These are phyloP conservation scores for Tritrichomonas musculus DNA, from an alignment of 208 protist species.

Conservation along the genomic window DNA sequence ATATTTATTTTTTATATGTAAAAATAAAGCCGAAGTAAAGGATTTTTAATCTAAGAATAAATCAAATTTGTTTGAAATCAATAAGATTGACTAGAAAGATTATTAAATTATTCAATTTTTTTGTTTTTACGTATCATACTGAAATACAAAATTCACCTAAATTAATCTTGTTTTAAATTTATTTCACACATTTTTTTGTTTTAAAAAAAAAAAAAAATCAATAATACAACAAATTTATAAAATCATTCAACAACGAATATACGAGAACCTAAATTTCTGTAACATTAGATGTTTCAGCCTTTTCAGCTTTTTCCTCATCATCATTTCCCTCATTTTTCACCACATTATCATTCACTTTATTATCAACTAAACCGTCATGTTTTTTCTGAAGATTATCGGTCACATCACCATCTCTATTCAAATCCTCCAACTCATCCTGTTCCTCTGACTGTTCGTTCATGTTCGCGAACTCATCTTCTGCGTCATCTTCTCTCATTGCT, in stretches of 20 bases:
- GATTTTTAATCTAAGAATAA: no score
- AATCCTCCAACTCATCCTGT: no score
- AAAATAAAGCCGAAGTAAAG: no score
- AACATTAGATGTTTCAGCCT: neutral
- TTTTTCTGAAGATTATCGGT: no score
- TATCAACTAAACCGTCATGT: no score
- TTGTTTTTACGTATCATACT: neutral
- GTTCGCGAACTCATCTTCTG: no score
- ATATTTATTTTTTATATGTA: no score
- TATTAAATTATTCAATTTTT: no score
- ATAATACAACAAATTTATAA: neutral
- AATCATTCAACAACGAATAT: neutral
- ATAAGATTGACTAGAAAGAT: no score
- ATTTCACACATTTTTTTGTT: neutral
- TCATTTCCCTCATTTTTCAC: neutral
- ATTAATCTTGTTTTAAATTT: neutral
- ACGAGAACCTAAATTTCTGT: neutral
- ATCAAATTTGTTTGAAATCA: no score
- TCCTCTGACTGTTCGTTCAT: no score
- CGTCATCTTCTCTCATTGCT: neutral
- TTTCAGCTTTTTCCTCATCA: neutral
- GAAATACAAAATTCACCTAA: neutral
- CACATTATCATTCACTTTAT: neutral
- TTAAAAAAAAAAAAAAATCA: neutral
- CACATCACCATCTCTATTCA: no score